Evolutionary conservation across 768 basidiomycete genomes (phyloP).

Genomic region (Boletellus ananas): DNA sequence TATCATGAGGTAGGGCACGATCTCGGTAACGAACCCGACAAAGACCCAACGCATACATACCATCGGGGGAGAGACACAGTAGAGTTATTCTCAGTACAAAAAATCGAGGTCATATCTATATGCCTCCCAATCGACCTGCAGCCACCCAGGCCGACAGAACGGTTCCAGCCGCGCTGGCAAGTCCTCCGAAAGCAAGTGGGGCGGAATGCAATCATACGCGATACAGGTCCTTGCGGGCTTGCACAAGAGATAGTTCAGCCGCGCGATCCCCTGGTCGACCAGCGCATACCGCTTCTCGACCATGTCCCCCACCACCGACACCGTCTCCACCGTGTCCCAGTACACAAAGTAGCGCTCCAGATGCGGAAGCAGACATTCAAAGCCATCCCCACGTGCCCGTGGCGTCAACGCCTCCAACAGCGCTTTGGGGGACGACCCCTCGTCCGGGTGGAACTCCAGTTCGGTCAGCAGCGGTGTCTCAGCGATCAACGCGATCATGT

Average conservation of each 20-base stretch:
- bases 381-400: not conserved
- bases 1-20: too few species aligned
- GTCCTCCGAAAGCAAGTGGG: constrained; percentile 11
- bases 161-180: constrained; percentile 18
- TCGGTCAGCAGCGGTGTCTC: constrained; percentile 19
- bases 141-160: constrained; percentile 15
- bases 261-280: constrained; percentile 8
- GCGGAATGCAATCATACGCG: constrained; percentile 16
- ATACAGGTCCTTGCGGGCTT: constrained; percentile 14
- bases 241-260: constrained; percentile 18
- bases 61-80: too few species aligned
- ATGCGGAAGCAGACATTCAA: constrained; percentile 16
- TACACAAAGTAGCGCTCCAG: constrained; percentile 19
- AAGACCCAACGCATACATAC: too few species aligned
- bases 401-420: constrained; percentile 25
- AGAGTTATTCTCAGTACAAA: constrained; percentile 7
- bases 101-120: constrained; percentile 21
- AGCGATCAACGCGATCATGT: constrained; percentile 13
- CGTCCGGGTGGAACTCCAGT: constrained; percentile 24
- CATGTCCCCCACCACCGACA: constrained; percentile 24
- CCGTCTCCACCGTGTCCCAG: constrained; percentile 26
- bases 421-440: constrained; percentile 15
- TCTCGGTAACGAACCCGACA: too few species aligned
- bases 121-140: constrained; percentile 22
- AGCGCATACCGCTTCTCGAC: constrained; percentile 20